phyloP scores from a whole-genome alignment of 345 rosid genomes.

The Citrus maxima region DNA sequence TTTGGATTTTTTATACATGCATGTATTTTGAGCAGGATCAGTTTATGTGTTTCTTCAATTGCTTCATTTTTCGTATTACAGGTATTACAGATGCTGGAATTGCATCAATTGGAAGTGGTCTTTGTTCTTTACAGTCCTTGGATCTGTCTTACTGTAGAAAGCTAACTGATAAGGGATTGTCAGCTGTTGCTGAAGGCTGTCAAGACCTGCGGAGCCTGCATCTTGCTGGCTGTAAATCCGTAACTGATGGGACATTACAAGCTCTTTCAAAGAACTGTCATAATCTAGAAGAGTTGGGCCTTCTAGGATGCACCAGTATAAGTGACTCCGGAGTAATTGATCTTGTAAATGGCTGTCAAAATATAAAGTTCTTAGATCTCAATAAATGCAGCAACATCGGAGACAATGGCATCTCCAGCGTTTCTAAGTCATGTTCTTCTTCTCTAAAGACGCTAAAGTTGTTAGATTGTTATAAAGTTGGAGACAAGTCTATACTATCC shows the following conservation, averaged over 20 bases:
- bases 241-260: constrained; percentile 47
- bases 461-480: constrained; percentile 75
- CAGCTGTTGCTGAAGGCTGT: constrained; percentile 76
- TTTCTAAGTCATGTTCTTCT: constrained; percentile 62
- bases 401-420: constrained; percentile 56
- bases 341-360: constrained; percentile 68
- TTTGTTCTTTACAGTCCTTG: constrained; percentile 68
- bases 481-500: constrained; percentile 59
- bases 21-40: background rate
- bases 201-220: constrained; percentile 54
- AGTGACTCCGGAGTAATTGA: constrained; percentile 63
- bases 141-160: constrained; percentile 87
- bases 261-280: constrained; percentile 61
- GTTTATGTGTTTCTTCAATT: background rate
- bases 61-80: constrained; percentile 21
- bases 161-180: constrained; percentile 78
- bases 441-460: constrained; percentile 72
- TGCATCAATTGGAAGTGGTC: constrained; percentile 61
- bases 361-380: constrained; percentile 58
- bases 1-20: background rate
- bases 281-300: constrained; percentile 54
- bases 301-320: constrained; percentile 73
- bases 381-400: constrained; percentile 84
- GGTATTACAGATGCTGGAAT: constrained; percentile 81
- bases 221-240: constrained; percentile 70